A percentile compares a stretch with the other conserved stretches of the same genome.
Conservation (phyloP, 768 basidiomycete species). For the Myochromella boudieri region DNA sequence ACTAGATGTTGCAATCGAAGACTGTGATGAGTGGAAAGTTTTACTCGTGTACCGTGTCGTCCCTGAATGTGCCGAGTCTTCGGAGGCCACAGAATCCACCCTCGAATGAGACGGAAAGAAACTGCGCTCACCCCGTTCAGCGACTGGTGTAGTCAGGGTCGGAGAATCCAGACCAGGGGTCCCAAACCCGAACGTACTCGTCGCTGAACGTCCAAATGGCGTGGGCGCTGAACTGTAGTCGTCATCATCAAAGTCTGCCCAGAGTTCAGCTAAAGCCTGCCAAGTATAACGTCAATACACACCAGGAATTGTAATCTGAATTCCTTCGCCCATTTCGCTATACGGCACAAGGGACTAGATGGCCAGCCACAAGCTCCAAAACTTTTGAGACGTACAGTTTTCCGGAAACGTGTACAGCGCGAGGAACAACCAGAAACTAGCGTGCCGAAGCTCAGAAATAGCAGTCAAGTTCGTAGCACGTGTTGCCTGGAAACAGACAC, state of each 20-base stretch:
- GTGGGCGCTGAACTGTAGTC: slow-evolving; percentile 60
- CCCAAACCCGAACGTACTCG: slow-evolving; percentile 41
- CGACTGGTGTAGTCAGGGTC: slow-evolving; percentile 52
- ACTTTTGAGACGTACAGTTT: slow-evolving; percentile 9
- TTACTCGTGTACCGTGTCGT: slow-evolving; percentile 49
- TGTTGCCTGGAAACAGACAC: slow-evolving; percentile 13
- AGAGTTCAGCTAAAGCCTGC: slow-evolving; percentile 11
- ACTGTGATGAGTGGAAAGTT: slow-evolving; percentile 72
- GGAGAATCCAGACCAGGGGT: slow-evolving; percentile 67
- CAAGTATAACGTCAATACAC: slow-evolving; percentile 17
- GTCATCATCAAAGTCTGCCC: slow-evolving; percentile 77
- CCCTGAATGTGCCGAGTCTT: slow-evolving; percentile 69
- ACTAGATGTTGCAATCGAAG: slow-evolving; percentile 60
- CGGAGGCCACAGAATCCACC: slow-evolving; percentile 77
- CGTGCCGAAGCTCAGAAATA: slow-evolving; percentile 7
- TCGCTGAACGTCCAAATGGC: slow-evolving; percentile 66
- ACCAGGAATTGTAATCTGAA: slow-evolving; percentile 72
- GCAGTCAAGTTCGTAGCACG: not conserved
- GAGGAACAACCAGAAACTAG: slow-evolving; percentile 6
- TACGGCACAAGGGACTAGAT: slow-evolving; percentile 5
- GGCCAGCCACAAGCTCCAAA: slow-evolving; percentile 18
- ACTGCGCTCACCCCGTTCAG: slow-evolving; percentile 51
- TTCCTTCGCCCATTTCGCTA: slow-evolving; percentile 41
- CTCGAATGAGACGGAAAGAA: slow-evolving; percentile 70
- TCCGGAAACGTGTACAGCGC: slow-evolving; percentile 12